These are phyloP conservation scores for Clonostachys byssicola DNA, from an alignment of 2,329 filamentous ascomycete species.

Conservation along the genomic window DNA sequence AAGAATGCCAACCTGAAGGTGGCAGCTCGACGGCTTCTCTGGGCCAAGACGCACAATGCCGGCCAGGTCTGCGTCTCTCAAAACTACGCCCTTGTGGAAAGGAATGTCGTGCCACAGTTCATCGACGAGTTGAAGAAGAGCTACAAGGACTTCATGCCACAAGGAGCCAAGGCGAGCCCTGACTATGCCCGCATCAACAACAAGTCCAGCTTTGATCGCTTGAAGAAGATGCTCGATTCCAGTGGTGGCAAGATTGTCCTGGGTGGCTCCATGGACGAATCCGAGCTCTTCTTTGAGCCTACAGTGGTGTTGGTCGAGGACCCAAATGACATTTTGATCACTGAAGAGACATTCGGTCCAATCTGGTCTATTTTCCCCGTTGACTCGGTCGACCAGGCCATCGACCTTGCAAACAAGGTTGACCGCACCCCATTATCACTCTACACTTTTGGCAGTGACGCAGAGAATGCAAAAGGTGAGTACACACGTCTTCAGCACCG, in stretches of 20 bases:
- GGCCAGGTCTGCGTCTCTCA: conserved; percentile 92
- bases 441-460: conserved; percentile 79
- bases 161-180: conserved; percentile 71
- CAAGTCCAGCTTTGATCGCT: conserved; percentile 69
- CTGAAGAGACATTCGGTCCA: conserved; percentile 90
- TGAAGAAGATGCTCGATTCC: conserved; percentile 89
- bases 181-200: conserved; percentile 84
- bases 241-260: conserved; percentile 80
- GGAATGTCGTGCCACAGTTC: conserved; percentile 65
- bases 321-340: conserved; percentile 68
- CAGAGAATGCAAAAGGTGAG: conserved; percentile 70
- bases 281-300: conserved; percentile 80
- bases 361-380: conserved; percentile 79
- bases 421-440: conserved; percentile 80
- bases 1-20: conserved; percentile 75
- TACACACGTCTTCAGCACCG: background rate
- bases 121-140: conserved; percentile 69
- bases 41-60: conserved; percentile 82
- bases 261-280: conserved; percentile 79
- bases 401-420: conserved; percentile 74
- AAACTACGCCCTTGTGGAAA: conserved; percentile 87
- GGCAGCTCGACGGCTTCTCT: conserved; percentile 79
- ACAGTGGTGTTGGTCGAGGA: conserved; percentile 85
- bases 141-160: conserved; percentile 76
- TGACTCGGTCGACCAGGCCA: conserved; percentile 78